Percentiles rank a stretch among this genome's conserved stretches.
Conservation (phyloP, 169 alveolate genomes). For the Eimeria falciformis region DNA sequence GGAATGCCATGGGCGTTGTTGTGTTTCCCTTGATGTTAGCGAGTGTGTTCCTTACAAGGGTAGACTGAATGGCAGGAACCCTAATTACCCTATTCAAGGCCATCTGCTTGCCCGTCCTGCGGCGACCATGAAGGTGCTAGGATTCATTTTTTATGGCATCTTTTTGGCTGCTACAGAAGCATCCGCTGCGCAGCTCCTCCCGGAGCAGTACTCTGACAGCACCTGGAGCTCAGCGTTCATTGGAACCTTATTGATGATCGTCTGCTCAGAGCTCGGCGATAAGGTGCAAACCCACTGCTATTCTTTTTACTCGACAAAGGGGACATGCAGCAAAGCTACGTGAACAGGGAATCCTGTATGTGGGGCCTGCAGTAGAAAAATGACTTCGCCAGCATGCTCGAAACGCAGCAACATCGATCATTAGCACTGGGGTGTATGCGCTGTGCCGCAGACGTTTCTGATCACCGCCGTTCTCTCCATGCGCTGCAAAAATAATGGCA, state of each 20-base stretch:
- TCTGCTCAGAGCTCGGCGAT: conserved; percentile 73
- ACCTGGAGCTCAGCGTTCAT: conserved; percentile 39
- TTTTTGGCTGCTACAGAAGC: neutral
- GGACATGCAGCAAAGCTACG: no score
- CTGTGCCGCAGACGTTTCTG: conserved; percentile 58
- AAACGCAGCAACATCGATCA: no score
- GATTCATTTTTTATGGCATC: neutral
- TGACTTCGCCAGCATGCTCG: no score
- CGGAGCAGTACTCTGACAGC: neutral
- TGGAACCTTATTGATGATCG: conserved; percentile 46
- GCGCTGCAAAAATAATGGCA: conserved; percentile 50
- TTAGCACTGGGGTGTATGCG: no score
- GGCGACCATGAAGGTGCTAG: neutral
- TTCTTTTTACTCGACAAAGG: neutral
- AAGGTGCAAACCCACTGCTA: conserved; percentile 2
- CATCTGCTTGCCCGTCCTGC: no score
- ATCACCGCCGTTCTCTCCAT: conserved; percentile 84
- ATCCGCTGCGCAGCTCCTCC: neutral
- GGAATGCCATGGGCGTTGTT: no score
- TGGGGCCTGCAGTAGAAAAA: no score
- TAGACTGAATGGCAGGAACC: no score
- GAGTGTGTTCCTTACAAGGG: no score
- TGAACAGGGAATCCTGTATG: no score
- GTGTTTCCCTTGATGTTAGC: no score
- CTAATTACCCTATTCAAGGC: no score